Base-by-base conservation (phyloP, 2,329 filamentous ascomycete species). In the Arthrobotrys entomopaga region DNA sequence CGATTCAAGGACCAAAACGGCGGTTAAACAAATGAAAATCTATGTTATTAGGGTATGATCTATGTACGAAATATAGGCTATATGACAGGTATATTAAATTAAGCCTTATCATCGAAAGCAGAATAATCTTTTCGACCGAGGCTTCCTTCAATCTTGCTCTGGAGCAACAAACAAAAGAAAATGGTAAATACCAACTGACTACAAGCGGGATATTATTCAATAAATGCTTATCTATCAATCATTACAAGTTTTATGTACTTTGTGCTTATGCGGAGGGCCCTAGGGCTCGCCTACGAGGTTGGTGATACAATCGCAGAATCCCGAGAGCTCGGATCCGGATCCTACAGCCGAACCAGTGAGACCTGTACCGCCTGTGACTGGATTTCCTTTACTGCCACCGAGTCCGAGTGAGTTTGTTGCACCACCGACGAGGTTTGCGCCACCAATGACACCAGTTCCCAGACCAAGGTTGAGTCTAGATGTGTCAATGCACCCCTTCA, bases 401-500 rank as follows among this genome's bases (percentile, higher is more conserved):
- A 26, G 20, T 10, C 26, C 42, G 20, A 19, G 11, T n/a, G 11
- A 19, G 10, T 57, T 40, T 4, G 53, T 1, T 24, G 15, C 15
- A 38, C 53, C 53, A 10, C 56, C 56, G 13, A 46, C 15, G 15
- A 46, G 19, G 15, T 40, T 20, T 0, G 34, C 60, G n/a, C 20
- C 16, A 46, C 8, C 40, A 26, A 26, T 49, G 15, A 63, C 56
- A 46, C 69, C 69, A 19, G 60, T 60, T 50, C 69, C 69, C n/a
- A 66, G 10, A 48, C 66, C 69, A 10, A 73, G 20, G 13, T 49
- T 34, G 20, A 58, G 42, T 26, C 49, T 56, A 6, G 50, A 61
- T 1, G 54, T 66, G 13, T 65, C 61, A 22, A 66, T 49, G 40
- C 69, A 73, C 15, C 29, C 46, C 61, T 73, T 73, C 11, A 73